Evolutionary conservation across 345 rosid species (phyloP).

Genomic region (Euclidium syriacum): DNA sequence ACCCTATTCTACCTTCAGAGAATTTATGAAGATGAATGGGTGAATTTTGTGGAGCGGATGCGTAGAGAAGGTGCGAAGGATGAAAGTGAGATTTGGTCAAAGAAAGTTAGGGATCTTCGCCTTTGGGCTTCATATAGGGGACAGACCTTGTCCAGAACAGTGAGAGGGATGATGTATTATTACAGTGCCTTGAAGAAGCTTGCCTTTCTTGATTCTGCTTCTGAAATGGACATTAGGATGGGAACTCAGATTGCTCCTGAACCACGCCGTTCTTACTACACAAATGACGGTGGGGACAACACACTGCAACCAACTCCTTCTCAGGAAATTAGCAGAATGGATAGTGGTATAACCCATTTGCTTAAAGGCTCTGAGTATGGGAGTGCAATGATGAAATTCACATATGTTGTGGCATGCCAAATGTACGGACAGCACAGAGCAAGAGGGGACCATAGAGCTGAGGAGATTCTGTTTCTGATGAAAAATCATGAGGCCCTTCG

Average conservation of each 20-base stretch:
- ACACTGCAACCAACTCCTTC: constrained; percentile 35
- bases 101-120: constrained; percentile 67
- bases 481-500: constrained; percentile 86
- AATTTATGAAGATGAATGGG: constrained; percentile 89
- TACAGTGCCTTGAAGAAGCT: constrained; percentile 83
- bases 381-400: constrained; percentile 88
- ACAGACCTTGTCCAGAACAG: constrained; percentile 89
- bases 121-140: constrained; percentile 96
- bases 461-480: constrained; percentile 80
- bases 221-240: constrained; percentile 68
- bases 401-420: constrained; percentile 96
- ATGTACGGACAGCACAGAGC: constrained; percentile 90
- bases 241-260: constrained; percentile 43
- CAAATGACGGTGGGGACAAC: constrained; percentile 30
- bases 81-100: constrained; percentile 66
- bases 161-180: constrained; percentile 90
- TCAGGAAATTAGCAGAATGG: constrained; percentile 55
- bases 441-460: constrained; percentile 83
- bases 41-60: constrained; percentile 82
- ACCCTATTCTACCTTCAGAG: constrained; percentile 76
- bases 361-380: constrained; percentile 87
- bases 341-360: constrained; percentile 52
- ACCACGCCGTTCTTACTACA: constrained; percentile 25
- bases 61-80: constrained; percentile 65
- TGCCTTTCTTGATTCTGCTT: constrained; percentile 79